phyloP scores from a whole-genome alignment of 305 asterid species.

The Coffea humblotiana region DNA sequence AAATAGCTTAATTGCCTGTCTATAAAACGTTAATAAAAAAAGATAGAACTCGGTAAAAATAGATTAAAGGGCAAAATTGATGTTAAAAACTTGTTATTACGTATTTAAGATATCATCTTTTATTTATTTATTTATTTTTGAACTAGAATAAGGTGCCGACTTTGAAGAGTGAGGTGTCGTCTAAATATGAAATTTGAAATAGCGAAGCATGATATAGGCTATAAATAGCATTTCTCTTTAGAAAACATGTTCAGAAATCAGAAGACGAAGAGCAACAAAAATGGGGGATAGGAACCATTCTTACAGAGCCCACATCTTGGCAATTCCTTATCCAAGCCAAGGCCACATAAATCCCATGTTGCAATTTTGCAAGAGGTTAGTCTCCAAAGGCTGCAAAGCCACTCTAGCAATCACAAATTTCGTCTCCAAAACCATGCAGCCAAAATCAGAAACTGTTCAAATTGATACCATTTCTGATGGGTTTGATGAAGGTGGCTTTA shows the following conservation, averaged over 20 bases:
- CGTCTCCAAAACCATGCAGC: conserved; percentile 45
- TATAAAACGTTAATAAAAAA: too few relatives aligned
- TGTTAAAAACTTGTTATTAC: too few relatives aligned
- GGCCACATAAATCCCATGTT: conserved; percentile 82
- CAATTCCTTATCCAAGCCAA: conserved; percentile 79
- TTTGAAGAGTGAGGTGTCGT: not conserved
- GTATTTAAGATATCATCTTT: too few relatives aligned
- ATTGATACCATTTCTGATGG: conserved; percentile 68
- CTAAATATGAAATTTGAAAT: not conserved
- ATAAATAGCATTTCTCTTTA: not conserved
- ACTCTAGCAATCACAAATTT: conserved; percentile 62
- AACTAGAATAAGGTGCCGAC: too few relatives aligned
- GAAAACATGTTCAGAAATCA: too few relatives aligned
- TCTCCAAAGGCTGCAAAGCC: conserved; percentile 45
- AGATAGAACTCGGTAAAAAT: too few relatives aligned
- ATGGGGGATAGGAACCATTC: conserved; percentile 32
- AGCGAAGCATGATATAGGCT: too few relatives aligned
- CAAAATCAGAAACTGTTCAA: conserved; percentile 30
- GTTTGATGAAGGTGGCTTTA: conserved; percentile 57
- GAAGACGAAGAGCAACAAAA: not conserved
- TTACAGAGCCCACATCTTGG: conserved; percentile 47
- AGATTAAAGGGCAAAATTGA: too few relatives aligned
- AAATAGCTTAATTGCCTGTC: too few relatives aligned
- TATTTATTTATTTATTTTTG: too few relatives aligned
- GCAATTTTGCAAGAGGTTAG: conserved; percentile 66